These are phyloP conservation scores for Geotrichum macrosporum DNA, from an alignment of 1,139 yeast species.

Conservation along the genomic window DNA sequence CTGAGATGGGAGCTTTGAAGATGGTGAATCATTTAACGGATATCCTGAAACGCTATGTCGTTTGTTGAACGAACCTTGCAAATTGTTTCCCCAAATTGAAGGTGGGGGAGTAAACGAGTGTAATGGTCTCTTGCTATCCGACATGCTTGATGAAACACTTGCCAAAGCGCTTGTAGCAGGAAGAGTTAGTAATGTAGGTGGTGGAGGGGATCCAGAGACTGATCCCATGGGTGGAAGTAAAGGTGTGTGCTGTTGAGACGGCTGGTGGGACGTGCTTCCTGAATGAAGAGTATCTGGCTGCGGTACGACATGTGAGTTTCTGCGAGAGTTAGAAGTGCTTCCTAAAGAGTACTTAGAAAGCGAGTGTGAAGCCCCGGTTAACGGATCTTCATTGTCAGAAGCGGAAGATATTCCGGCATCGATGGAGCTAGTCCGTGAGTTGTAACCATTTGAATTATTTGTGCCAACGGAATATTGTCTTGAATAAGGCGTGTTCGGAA, in stretches of 20 bases:
- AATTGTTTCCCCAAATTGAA: background rate
- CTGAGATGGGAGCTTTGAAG: background rate
- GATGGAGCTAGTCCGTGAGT: conserved; percentile 22
- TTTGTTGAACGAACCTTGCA: background rate
- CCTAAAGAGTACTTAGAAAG: conserved; percentile 33
- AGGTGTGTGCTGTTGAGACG: conserved; percentile 15
- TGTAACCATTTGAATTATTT: conserved; percentile 14
- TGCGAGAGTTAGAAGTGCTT: conserved; percentile 27
- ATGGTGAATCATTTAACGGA: background rate
- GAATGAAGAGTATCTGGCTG: conserved; percentile 9
- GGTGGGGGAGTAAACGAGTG: too few species aligned
- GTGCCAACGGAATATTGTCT: conserved; percentile 17
- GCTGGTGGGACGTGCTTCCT: background rate
- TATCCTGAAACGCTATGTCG: conserved; percentile 7
- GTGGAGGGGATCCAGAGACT: conserved; percentile 7
- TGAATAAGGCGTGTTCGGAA: conserved; percentile 20
- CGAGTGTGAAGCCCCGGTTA: conserved; percentile 29
- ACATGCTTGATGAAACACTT: background rate
- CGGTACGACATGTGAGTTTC: conserved; percentile 33
- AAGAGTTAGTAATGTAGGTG: conserved; percentile 6
- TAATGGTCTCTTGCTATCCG: too few species aligned
- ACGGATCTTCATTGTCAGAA: conserved; percentile 35
- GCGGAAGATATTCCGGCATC: conserved; percentile 24
- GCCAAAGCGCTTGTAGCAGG: background rate
- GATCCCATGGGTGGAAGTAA: conserved; percentile 6